Percentiles rank a stretch among this genome's conserved stretches.
Conservation (phyloP, 805 yeast genomes). For the Kodamaea sagamina region DNA sequence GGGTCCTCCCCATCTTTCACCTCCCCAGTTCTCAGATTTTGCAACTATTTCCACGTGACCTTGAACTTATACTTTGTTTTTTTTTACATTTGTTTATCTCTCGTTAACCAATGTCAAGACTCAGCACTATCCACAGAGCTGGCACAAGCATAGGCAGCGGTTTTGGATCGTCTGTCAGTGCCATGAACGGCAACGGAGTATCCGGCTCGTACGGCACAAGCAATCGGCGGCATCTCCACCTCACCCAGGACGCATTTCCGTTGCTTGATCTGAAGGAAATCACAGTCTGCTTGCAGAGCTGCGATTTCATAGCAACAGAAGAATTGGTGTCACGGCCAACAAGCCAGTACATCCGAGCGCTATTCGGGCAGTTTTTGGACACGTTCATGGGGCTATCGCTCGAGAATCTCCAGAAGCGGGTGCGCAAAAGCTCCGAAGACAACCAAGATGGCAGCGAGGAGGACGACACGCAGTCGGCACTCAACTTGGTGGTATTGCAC, state of each 20-base stretch:
- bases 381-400: constrained; percentile 55
- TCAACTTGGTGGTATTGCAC: constrained; percentile 57
- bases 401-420: constrained; percentile 26
- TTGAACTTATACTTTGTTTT: background rate
- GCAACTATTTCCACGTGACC: constrained; percentile 4
- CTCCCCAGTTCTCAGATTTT: too few species aligned
- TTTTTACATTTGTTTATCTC: constrained; percentile 9
- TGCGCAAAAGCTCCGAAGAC: constrained; percentile 13
- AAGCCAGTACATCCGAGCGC: constrained; percentile 51
- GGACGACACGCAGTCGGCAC: constrained; percentile 36
- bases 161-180: constrained; percentile 16
- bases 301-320: constrained; percentile 62
- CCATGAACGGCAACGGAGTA: constrained; percentile 8
- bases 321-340: constrained; percentile 62
- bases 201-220: constrained; percentile 2
- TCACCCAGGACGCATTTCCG: constrained; percentile 56
- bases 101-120: constrained; percentile 29
- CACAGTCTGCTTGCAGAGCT: constrained; percentile 57
- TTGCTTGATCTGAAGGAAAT: constrained; percentile 61
- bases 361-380: constrained; percentile 63
- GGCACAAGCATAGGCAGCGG: constrained; percentile 22
- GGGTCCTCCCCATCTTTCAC: too few species aligned
- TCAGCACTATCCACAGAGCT: constrained; percentile 31
- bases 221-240: constrained; percentile 21
- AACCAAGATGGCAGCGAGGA: constrained; percentile 25